Evolutionary conservation across 164 flowering plant genomes (phyloP), one percentile per base, ranked within the genome.

Genomic region (Brasenia schreberi): DNA sequence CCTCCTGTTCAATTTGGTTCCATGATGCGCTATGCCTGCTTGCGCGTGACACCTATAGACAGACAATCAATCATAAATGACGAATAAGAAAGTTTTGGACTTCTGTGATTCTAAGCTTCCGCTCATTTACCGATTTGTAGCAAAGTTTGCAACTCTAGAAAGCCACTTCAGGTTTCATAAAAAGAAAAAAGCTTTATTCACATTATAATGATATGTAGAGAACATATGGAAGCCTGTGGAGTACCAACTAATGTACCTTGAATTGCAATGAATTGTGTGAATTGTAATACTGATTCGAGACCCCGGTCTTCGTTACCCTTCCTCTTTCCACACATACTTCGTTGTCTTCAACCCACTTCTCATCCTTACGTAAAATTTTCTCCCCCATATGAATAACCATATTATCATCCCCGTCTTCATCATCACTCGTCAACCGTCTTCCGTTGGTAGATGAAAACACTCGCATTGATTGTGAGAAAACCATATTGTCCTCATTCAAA

Each of bases 401-500:
- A 62, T 66, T 71, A 67, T 66, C 72, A 65, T 58, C 56, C 56
- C 16, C 70, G 18, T 69, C 74, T 3, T 67, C 78, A 11, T 68
- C 71, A 9, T 66, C 78, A 6, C 64, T 72, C 39, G 68, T 77
- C 1, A 19, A 77, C 19, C 44, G 63, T 63, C 61, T 63, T 67
- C 60, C 52, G 39, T 33, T 42, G 60, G 65, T 69, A 66, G 19
- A 23, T 7, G 17, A 10, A 18, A 23, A 18, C 33, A 19, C n/a
- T 1, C n/a, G 10, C 19, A n/a, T 23, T 18, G 10, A n/a, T 18
- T 18, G 65, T 68, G 18, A 69, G 70, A 49, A 62, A 64, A 64
- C 4, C n/a, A 53, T 59, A 68, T 77, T 82, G 43, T 77, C 84
- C 12, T 78, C 87, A 19, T 80, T 79, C 74, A 80, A 70, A 4